Percentiles rank a stretch among this genome's conserved stretches.
Conservation (phyloP, 192 early-diverging fungal species). For the Linnemannia zychae region DNA sequence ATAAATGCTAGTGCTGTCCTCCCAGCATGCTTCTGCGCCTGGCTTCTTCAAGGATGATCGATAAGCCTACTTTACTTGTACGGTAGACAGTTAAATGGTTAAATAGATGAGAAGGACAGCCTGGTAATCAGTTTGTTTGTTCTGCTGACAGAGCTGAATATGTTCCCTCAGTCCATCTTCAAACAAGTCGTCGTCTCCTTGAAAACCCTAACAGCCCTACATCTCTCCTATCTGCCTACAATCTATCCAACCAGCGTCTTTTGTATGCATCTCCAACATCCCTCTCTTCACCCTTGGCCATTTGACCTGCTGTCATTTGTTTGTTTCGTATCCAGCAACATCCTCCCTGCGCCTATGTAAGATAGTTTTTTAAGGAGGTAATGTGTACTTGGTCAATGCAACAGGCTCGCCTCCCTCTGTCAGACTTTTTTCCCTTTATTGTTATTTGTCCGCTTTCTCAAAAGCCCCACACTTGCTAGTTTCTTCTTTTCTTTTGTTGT, state of each 20-base stretch:
- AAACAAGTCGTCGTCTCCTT: not conserved
- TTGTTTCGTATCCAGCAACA: constrained; percentile 6
- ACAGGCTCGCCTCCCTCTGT: not conserved
- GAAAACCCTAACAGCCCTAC: constrained; percentile 2
- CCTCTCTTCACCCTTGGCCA: not conserved
- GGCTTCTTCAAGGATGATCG: not conserved
- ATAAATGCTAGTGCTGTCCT: too few species aligned
- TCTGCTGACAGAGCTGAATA: not conserved
- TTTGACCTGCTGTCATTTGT: not conserved
- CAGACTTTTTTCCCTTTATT: not conserved
- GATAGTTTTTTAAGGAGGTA: not conserved
- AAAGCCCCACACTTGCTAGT: not conserved
- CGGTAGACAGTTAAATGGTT: too few species aligned
- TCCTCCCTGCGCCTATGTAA: not conserved
- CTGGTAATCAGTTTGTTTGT: not conserved
- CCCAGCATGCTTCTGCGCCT: not conserved
- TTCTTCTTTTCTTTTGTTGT: not conserved
- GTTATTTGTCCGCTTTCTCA: not conserved
- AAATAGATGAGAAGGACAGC: not conserved
- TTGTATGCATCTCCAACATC: not conserved
- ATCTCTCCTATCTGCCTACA: not conserved
- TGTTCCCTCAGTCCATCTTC: not conserved
- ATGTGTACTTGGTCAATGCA: constrained; percentile 3
- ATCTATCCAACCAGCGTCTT: not conserved
- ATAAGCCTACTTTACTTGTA: not conserved